These are phyloP conservation scores for Draba incana DNA, from an alignment of 345 rosid species.

Conservation along the genomic window DNA sequence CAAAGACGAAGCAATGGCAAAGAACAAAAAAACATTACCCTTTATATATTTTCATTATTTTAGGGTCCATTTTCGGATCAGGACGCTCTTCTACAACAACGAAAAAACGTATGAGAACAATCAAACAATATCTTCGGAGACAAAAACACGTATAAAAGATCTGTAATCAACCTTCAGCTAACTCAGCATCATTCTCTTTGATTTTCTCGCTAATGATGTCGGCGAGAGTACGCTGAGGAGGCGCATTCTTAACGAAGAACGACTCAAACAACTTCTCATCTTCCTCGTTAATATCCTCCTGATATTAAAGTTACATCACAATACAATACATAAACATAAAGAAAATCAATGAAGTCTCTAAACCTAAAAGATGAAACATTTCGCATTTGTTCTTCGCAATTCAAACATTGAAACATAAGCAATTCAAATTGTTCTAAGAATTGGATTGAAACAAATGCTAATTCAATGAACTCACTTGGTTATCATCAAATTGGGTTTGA, in stretches of 20 bases:
- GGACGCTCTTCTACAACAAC: conserved; percentile 63
- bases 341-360: background rate
- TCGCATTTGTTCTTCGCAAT: background rate
- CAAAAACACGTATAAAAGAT: background rate
- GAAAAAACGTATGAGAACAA: background rate
- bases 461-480: conserved; percentile 48
- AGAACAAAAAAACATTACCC: conserved; percentile 51
- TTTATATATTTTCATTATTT: conserved; percentile 65
- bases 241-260: conserved; percentile 68
- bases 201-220: conserved; percentile 73
- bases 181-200: conserved; percentile 56
- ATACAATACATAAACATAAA: background rate
- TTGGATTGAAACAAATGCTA: no score
- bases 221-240: conserved; percentile 72
- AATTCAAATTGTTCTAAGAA: no score
- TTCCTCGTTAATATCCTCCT: conserved; percentile 79
- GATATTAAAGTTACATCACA: conserved; percentile 3
- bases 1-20: background rate
- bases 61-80: conserved; percentile 68
- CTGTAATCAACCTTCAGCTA: conserved; percentile 61
- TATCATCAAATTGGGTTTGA: conserved; percentile 55
- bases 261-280: conserved; percentile 87
- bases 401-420: no score
- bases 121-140: background rate
- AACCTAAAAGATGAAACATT: background rate